Conservation (phyloP, 2,329 filamentous ascomycete species). For the Cyphellophora europaea region DNA sequence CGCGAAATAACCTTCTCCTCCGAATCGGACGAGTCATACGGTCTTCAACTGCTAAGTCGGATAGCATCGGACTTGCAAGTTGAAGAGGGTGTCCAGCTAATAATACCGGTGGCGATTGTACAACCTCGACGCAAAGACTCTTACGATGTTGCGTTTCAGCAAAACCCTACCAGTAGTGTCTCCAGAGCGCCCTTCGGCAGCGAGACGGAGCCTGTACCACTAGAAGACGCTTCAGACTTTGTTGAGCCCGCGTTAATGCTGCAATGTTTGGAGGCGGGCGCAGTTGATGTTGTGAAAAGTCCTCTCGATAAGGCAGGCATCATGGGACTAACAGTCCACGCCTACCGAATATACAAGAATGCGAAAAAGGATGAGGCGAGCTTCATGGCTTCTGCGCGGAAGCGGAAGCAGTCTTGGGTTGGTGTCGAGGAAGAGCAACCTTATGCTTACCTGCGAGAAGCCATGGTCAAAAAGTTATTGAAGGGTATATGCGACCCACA, state of each 20-base stretch:
- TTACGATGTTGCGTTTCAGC: slow-evolving; percentile 10
- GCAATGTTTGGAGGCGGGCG: slow-evolving; percentile 74
- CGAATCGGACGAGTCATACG: slow-evolving; percentile 37
- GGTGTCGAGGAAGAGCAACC: slow-evolving; percentile 76
- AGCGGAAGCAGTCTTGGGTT: slow-evolving; percentile 84
- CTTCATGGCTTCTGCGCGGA: slow-evolving; percentile 57
- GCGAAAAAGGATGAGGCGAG: slow-evolving; percentile 63
- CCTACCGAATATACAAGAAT: slow-evolving; percentile 72
- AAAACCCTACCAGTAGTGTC: slow-evolving; percentile 4
- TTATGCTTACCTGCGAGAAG: slow-evolving; percentile 81
- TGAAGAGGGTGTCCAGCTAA: slow-evolving; percentile 37
- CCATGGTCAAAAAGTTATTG: slow-evolving; percentile 89
- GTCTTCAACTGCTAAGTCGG: slow-evolving; percentile 37
- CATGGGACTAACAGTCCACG: slow-evolving; percentile 69
- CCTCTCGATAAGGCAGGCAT: slow-evolving; percentile 67
- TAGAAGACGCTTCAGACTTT: slow-evolving; percentile 24
- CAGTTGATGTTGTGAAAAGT: slow-evolving; percentile 73
- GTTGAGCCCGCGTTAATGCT: slow-evolving; percentile 49
- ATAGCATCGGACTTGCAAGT: slow-evolving; percentile 41
- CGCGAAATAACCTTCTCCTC: slow-evolving; percentile 33
- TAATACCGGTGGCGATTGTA: slow-evolving; percentile 41
- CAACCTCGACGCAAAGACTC: slow-evolving; percentile 22
- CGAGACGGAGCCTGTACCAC: slow-evolving; percentile 14
- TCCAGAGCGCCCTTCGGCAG: slow-evolving; percentile 12
- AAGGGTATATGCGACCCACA: slow-evolving; percentile 71